Evolutionary conservation across 2,329 filamentous ascomycete genomes (phyloP), one percentile per base, ranked within the genome.

Genomic region (Ascochyta clinopodiicola): DNA sequence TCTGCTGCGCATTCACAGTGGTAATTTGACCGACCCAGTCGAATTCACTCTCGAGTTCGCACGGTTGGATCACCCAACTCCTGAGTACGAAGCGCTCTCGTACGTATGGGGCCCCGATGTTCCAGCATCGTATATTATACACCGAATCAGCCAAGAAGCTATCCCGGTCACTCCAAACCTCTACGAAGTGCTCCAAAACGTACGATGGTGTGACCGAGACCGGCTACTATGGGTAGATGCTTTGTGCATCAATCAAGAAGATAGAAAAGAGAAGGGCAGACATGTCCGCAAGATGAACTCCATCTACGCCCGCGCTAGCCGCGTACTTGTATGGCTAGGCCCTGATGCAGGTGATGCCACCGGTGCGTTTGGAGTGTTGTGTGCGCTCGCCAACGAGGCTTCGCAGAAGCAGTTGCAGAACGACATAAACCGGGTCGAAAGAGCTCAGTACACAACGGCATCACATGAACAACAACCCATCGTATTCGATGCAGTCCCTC

Each of bases 231-330:
- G 60, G 61, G 48, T 54, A 6, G 63, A 64, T 44, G 61, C 59
- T 1, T 15, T 66, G 12, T 66, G 59, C 27, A 66, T 66, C 36
- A 61, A 63, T 19, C 61, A 64, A 25, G n/a, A 39, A 4, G 56
- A 64, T 24, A 15, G 24, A 0, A 38, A 27, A 5, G 59, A 66
- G 27, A 58, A 60, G 32, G 46, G 45, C 1, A 42, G 48, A 8
- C 63, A 66, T 39, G 59, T 66, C 13, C 15, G 42, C 2, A 43
- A 38, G 35, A 63, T 64, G 59, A 43, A 51, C 3, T 9, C 36
- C 2, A 59, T 66, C 5, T 66, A 63, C 42, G 21, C 32, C 15
- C 19, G 19, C n/a, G 60, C 59, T 15, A 21, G 7, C 6, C 31
- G 15, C 6, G 61, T 61, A 1, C 17, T 63, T 3, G 57, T 60